Conservation (phyloP, 768 basidiomycete species). For the Rhizopogon vesiculosus region DNA sequence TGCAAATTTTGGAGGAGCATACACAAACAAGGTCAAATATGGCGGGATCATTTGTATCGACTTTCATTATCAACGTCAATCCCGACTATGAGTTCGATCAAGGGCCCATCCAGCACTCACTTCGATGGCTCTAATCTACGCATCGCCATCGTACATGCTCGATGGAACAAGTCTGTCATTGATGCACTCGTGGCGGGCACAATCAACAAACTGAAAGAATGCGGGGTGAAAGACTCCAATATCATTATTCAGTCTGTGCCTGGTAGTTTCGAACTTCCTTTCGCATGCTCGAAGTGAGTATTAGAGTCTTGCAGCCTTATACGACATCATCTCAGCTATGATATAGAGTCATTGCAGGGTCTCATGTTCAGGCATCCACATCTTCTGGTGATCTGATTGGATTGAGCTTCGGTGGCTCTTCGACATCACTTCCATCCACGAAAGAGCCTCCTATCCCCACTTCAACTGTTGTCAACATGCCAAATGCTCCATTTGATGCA, state of each 20-base stretch:
- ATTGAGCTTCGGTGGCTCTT: constrained; percentile 38
- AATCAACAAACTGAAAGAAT: constrained; percentile 71
- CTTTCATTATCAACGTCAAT: neutral
- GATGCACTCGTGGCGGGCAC: constrained; percentile 81
- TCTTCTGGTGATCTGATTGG: constrained; percentile 75
- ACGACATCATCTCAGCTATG: constrained; percentile 4
- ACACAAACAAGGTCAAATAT: neutral
- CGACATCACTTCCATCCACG: constrained; percentile 21
- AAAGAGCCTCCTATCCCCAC: constrained; percentile 54
- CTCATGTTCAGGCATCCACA: constrained; percentile 74
- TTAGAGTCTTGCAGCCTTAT: neutral
- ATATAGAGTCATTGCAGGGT: constrained; percentile 81
- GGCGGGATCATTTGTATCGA: neutral
- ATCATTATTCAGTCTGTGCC: constrained; percentile 91
- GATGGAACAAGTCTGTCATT: constrained; percentile 92
- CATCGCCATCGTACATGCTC: constrained; percentile 89
- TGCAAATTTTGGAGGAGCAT: neutral
- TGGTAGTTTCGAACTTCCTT: constrained; percentile 91
- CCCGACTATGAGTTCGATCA: constrained; percentile 47
- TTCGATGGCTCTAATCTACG: constrained; percentile 82
- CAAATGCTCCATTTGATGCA: constrained; percentile 78
- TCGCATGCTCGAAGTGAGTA: constrained; percentile 76
- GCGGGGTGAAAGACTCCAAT: constrained; percentile 85
- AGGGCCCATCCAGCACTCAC: constrained; percentile 60
- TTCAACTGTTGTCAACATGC: constrained; percentile 35